Conservation (phyloP, 2,329 filamentous ascomycete species). For the Neocucurbitaria cava region DNA sequence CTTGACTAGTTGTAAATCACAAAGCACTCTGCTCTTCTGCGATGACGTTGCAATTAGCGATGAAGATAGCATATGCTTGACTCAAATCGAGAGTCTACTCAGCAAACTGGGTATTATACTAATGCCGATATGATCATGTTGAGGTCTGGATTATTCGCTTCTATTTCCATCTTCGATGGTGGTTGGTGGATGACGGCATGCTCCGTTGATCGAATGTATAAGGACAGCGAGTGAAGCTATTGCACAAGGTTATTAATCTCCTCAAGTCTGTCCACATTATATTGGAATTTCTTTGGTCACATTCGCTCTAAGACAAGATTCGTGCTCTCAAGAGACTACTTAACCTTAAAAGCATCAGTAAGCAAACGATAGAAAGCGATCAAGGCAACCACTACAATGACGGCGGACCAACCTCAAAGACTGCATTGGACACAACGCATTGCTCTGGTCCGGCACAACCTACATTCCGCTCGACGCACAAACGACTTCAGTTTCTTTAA, state of each 20-base stretch:
- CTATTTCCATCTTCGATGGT: background rate
- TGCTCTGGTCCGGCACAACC: conserved; percentile 54
- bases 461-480: conserved; percentile 53
- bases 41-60: background rate
- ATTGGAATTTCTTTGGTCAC: background rate
- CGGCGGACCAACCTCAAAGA: conserved; percentile 33
- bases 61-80: background rate
- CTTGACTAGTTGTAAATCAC: background rate
- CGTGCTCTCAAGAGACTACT: background rate
- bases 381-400: conserved; percentile 13
- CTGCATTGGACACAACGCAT: conserved; percentile 57
- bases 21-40: background rate
- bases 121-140: background rate
- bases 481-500: conserved; percentile 58
- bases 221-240: background rate
- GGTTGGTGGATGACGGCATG: background rate
- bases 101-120: background rate
- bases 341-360: background rate
- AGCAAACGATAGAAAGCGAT: background rate
- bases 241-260: background rate
- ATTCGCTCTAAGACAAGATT: background rate
- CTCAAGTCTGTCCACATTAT: too few species aligned
- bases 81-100: background rate
- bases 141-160: background rate
- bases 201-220: background rate